A percentile compares a stretch with the other conserved stretches of the same genome.
Conservation (phyloP, 371 early-diverging fungal species). For the Mucor lusitanicus region DNA sequence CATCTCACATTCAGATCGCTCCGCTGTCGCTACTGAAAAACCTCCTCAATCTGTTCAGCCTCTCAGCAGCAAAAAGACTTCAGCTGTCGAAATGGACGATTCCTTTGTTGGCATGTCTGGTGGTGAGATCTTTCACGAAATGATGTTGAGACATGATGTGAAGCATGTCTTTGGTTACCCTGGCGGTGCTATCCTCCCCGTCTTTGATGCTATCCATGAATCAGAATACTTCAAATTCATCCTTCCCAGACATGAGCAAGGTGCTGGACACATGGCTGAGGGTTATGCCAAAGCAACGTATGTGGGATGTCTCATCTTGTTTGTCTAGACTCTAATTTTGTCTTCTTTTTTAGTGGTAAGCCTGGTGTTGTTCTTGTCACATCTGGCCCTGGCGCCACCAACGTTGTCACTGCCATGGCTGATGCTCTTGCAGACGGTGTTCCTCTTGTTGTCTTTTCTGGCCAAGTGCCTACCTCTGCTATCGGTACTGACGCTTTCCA, state of each 20-base stretch:
- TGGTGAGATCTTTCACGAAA: slow-evolving; percentile 97
- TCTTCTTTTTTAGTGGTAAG: slow-evolving; percentile 69
- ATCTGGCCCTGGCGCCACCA: slow-evolving; percentile 98
- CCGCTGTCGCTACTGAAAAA: slow-evolving; percentile 20
- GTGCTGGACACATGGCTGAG: slow-evolving; percentile 98
- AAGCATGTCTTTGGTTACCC: slow-evolving; percentile 96
- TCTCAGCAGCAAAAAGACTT: slow-evolving; percentile 18
- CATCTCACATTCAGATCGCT: slow-evolving; percentile 19
- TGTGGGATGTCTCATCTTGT: neutral
- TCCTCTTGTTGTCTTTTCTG: slow-evolving; percentile 93
- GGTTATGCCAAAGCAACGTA: slow-evolving; percentile 94
- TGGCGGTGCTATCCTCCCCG: slow-evolving; percentile 96
- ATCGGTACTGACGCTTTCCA: slow-evolving; percentile 98
- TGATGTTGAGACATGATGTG: slow-evolving; percentile 94
- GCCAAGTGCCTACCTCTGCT: slow-evolving; percentile 91
- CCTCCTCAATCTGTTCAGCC: slow-evolving; percentile 29
- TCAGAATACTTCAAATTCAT: slow-evolving; percentile 93
- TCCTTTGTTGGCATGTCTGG: slow-evolving; percentile 95
- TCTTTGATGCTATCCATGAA: slow-evolving; percentile 96
- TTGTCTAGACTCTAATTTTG: slow-evolving; percentile 1
- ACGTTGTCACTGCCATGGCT: slow-evolving; percentile 96
- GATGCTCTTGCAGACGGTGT: slow-evolving; percentile 95
- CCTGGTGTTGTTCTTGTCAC: slow-evolving; percentile 96
- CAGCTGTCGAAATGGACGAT: slow-evolving; percentile 54
- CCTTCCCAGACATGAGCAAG: slow-evolving; percentile 96